Evolutionary conservation across 352 stramenopile genomes (phyloP).

Genomic region (Phytophthora syringae): DNA sequence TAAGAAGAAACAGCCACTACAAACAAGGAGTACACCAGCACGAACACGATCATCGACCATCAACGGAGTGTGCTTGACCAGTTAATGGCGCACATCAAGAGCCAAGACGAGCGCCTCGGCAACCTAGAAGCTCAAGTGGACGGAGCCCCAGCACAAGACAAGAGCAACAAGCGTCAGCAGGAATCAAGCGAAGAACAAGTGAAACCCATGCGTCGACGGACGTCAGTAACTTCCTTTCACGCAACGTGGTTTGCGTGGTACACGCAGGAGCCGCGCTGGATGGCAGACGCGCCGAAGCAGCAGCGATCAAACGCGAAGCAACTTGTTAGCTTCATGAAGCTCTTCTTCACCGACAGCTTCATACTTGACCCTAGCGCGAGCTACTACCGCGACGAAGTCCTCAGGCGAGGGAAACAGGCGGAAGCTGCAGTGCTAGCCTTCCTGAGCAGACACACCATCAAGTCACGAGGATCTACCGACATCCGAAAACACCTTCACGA

Average conservation of each 20-base stretch:
- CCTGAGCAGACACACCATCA: constrained; percentile 1
- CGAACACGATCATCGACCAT: too few relatives aligned
- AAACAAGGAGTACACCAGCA: too few relatives aligned
- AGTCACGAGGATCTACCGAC: not conserved
- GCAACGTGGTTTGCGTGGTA: constrained; percentile 27
- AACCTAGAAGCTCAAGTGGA: constrained; percentile 3
- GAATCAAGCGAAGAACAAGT: not conserved
- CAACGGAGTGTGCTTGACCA: too few relatives aligned
- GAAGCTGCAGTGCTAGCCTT: constrained; percentile 13
- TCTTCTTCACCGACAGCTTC: constrained; percentile 14
- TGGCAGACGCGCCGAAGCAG: not conserved
- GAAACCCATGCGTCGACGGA: not conserved
- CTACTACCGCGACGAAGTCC: constrained; percentile 12
- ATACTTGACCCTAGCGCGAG: not conserved
- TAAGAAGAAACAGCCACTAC: too few relatives aligned
- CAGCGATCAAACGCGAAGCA: not conserved
- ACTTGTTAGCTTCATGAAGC: constrained; percentile 22
- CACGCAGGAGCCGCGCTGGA: constrained; percentile 8
- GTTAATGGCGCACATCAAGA: too few relatives aligned
- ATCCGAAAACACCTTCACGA: constrained; percentile 13
- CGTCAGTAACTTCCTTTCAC: constrained; percentile 15
- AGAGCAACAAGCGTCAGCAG: not conserved
- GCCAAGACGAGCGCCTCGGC: constrained; percentile 6
- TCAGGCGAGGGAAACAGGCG: not conserved
- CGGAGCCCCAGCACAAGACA: not conserved